phyloP scores from a whole-genome alignment of 257 asterid genomes.

The Leonotis leonurus region DNA sequence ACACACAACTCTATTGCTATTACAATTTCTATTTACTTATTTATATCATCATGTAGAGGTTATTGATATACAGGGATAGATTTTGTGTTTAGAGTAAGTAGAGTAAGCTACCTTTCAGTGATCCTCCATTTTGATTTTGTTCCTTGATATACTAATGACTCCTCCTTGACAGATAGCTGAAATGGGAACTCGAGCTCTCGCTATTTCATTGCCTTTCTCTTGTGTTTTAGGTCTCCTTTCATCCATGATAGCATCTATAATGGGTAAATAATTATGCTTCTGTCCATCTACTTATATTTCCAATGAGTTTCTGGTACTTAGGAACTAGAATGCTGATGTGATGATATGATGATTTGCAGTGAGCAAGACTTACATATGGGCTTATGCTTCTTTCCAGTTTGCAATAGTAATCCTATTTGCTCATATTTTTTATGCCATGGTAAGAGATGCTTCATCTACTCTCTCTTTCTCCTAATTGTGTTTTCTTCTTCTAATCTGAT shows the following conservation, averaged over 20 bases:
- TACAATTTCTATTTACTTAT: too few species aligned
- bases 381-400: constrained; percentile 94
- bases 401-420: constrained; percentile 90
- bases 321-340: background rate
- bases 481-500: background rate
- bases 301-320: background rate
- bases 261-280: constrained; percentile 49
- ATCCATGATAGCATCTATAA: constrained; percentile 87
- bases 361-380: constrained; percentile 94
- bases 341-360: constrained; percentile 43
- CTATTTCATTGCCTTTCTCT: constrained; percentile 84
- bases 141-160: background rate
- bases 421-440: constrained; percentile 83
- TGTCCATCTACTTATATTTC: constrained; percentile 1
- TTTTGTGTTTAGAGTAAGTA: background rate
- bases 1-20: too few species aligned
- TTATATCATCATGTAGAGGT: too few species aligned
- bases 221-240: constrained; percentile 85
- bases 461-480: background rate
- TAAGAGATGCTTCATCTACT: constrained; percentile 29
- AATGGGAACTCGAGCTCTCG: constrained; percentile 88
- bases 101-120: background rate
- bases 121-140: background rate
- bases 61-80: background rate
- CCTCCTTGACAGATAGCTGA: constrained; percentile 57